Percentiles rank a stretch among this genome's conserved stretches.
phyloP scores from a whole-genome alignment of 306 rosid genomes.

The Begonia loranthoides region DNA sequence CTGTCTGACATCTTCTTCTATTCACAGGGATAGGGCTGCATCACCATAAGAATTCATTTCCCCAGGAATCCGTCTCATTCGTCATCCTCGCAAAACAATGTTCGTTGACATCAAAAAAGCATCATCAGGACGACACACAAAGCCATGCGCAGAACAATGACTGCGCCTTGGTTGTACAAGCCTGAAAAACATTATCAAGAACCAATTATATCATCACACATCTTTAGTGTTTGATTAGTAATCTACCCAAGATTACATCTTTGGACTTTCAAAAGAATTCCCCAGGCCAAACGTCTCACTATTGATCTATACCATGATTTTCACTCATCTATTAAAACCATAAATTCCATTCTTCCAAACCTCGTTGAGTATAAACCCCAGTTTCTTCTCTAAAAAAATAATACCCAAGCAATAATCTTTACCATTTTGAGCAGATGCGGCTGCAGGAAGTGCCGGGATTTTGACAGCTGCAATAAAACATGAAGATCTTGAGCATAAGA shows the following conservation, averaged over 20 bases:
- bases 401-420: constrained; percentile 2
- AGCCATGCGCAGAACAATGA: constrained; percentile 26
- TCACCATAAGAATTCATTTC: constrained; percentile 1
- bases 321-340: not conserved
- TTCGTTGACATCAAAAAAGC: constrained; percentile 19
- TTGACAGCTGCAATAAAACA: constrained; percentile 50
- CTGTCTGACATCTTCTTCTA: constrained; percentile 20
- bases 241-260: too few species aligned
- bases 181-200: constrained; percentile 25
- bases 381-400: not conserved
- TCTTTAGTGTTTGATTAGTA: not conserved
- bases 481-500: not conserved
- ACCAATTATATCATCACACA: not conserved
- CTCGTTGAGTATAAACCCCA: not conserved
- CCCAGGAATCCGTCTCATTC: not conserved
- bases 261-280: not conserved
- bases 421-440: constrained; percentile 66
- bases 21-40: constrained; percentile 8
- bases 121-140: constrained; percentile 27
- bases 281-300: not conserved
- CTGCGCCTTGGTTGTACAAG: constrained; percentile 18
- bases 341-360: not conserved
- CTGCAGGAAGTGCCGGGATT: constrained; percentile 98
- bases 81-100: constrained; percentile 5
- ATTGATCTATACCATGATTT: too few species aligned